A percentile compares a stretch with the other conserved stretches of the same genome.
Conservation (phyloP, 257 asterid species). For the Solanum etuberosum region DNA sequence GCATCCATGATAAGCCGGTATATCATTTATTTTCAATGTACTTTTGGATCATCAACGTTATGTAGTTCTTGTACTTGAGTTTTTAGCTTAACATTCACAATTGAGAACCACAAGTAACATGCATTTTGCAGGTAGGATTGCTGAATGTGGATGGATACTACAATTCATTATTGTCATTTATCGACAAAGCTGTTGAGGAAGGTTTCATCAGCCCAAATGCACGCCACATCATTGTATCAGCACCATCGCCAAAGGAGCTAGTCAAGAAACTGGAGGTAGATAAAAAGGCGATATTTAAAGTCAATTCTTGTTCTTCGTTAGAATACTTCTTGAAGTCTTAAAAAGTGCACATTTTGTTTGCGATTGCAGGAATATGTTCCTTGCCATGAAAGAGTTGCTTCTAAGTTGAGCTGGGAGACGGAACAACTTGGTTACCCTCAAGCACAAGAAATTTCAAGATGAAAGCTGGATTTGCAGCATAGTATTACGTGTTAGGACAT, state of each 20-base stretch:
- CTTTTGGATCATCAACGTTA: not conserved
- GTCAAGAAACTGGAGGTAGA: constrained; percentile 82
- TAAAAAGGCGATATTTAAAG: not conserved
- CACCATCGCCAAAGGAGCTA: constrained; percentile 70
- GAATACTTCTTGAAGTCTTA: not conserved
- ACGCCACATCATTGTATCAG: constrained; percentile 83
- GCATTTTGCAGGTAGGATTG: constrained; percentile 65
- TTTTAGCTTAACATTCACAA: not conserved
- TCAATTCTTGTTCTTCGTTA: not conserved
- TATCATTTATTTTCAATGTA: not conserved
- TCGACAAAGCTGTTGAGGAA: constrained; percentile 90
- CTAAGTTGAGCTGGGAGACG: constrained; percentile 39
- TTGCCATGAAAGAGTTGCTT: constrained; percentile 31
- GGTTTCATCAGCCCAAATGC: constrained; percentile 81
- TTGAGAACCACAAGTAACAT: not conserved
- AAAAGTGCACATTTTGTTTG: not conserved
- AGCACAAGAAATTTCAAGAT: constrained; percentile 29
- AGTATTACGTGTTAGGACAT: constrained; percentile 8
- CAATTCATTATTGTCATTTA: constrained; percentile 65
- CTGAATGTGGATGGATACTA: constrained; percentile 91
- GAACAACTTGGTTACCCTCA: constrained; percentile 29
- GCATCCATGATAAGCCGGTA: constrained; percentile 98
- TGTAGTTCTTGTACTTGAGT: not conserved
- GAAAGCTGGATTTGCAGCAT: constrained; percentile 17
- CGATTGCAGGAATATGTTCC: constrained; percentile 31